Percentiles rank a stretch among this genome's conserved stretches.
These are phyloP conservation scores for Cymbidium sinense DNA, from an alignment of 106 monocot genomes.

Conservation along the genomic window DNA sequence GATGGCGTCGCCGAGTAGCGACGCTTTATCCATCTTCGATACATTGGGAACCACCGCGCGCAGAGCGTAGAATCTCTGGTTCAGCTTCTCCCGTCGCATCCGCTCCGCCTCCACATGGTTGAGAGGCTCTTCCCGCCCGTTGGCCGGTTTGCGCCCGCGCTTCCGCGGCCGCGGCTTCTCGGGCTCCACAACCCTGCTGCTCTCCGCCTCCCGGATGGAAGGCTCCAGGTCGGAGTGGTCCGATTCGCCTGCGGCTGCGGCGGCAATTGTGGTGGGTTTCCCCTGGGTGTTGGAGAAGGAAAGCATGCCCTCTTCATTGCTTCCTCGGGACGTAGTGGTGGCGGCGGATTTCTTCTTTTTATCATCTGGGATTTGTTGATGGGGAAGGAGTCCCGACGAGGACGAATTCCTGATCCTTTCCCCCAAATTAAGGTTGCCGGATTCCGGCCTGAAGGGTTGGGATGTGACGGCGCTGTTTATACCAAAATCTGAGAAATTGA, in stretches of 20 bases:
- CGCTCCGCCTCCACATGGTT: conserved; percentile 96
- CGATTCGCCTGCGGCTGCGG: conserved; percentile 27
- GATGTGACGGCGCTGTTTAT: neutral
- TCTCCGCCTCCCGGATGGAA: conserved; percentile 66
- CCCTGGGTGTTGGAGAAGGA: conserved; percentile 45
- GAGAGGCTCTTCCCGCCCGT: conserved; percentile 80
- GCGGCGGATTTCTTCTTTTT: conserved; percentile 32
- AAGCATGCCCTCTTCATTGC: conserved; percentile 66
- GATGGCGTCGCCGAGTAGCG: conserved; percentile 81
- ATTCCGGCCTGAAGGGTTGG: conserved; percentile 45
- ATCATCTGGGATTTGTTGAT: conserved; percentile 8
- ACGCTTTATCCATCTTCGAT: conserved; percentile 97
- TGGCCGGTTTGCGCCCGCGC: conserved; percentile 82
- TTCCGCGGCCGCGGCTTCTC: conserved; percentile 58
- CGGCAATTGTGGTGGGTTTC: conserved; percentile 5
- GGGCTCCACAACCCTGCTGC: conserved; percentile 35
- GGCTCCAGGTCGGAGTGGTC: conserved; percentile 82
- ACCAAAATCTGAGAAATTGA: conserved; percentile 41
- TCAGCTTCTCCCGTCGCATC: conserved; percentile 85
- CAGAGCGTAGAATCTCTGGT: conserved; percentile 89
- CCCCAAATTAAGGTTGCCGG: conserved; percentile 50
- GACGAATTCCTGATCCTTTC: conserved; percentile 22
- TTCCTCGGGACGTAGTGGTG: conserved; percentile 43
- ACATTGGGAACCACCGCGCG: conserved; percentile 93
- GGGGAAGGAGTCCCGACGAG: conserved; percentile 23